These are phyloP conservation scores for Tagetes patula DNA, from an alignment of 129 eudicot species.

Conservation along the genomic window DNA sequence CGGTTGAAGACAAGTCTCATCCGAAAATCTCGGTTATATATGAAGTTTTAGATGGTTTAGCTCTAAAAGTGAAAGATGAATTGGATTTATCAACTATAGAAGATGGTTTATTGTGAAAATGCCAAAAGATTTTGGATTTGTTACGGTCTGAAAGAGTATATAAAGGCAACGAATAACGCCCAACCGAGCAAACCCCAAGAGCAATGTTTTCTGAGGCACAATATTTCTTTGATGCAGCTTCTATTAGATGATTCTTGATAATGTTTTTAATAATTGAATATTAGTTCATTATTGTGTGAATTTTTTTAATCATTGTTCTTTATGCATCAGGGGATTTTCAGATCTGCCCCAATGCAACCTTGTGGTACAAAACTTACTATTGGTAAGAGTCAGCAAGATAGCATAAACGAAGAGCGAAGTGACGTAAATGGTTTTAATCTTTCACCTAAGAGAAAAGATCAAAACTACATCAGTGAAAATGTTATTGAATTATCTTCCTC, in stretches of 20 bases:
- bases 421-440: not conserved
- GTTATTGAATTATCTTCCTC: constrained; percentile 31
- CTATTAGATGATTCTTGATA: not conserved
- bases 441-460: constrained; percentile 20
- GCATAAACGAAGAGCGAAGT: not conserved
- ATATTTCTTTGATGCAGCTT: constrained; percentile 42
- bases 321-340: constrained; percentile 30
- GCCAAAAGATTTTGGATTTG: not conserved
- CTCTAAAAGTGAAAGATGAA: constrained; percentile 50
- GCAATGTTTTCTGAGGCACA: constrained; percentile 58
- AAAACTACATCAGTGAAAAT: constrained; percentile 24
- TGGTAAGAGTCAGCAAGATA: constrained; percentile 27
- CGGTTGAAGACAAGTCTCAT: constrained; percentile 69
- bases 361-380: constrained; percentile 38
- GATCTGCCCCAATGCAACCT: constrained; percentile 40
- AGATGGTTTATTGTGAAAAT: not conserved
- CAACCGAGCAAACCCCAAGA: constrained; percentile 57
- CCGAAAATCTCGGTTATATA: constrained; percentile 39
- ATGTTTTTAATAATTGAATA: not conserved
- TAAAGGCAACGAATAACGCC: constrained; percentile 30
- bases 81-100: constrained; percentile 22
- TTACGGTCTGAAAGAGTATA: not conserved
- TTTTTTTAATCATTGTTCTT: constrained; percentile 1
- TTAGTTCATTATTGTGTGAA: not conserved
- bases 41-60: constrained; percentile 50